Evolutionary conservation across 306 rosid genomes (phyloP).

Genomic region (Hippophae tibetana): DNA sequence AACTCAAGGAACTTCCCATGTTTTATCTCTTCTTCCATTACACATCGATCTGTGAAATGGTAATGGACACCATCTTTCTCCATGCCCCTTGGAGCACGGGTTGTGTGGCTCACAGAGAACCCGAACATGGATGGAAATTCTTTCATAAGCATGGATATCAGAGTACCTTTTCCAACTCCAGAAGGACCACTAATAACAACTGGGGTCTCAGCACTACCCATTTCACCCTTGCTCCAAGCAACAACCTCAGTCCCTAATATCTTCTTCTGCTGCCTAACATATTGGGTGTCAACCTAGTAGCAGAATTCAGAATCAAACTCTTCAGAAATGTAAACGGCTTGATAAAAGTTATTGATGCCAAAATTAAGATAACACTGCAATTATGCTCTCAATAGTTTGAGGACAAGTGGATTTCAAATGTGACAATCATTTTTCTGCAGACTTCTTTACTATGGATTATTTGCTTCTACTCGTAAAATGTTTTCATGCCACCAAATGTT

Average conservation of each 20-base stretch:
- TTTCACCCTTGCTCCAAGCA: slow-evolving; percentile 93
- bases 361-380: background rate
- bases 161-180: slow-evolving; percentile 97
- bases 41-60: slow-evolving; percentile 70
- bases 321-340: background rate
- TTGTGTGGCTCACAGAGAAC: slow-evolving; percentile 97
- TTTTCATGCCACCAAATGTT: no score
- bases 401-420: no score
- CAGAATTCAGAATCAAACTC: slow-evolving; percentile 9
- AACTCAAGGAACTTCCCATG: slow-evolving; percentile 89
- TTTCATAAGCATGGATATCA: slow-evolving; percentile 89
- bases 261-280: slow-evolving; percentile 66
- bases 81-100: slow-evolving; percentile 69
- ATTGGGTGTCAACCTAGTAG: slow-evolving; percentile 62
- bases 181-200: slow-evolving; percentile 92
- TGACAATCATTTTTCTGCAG: no score
- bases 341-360: background rate
- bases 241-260: slow-evolving; percentile 61
- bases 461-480: no score
- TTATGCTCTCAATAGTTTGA: no score
- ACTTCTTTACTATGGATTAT: no score
- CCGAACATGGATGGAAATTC: slow-evolving; percentile 90
- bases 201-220: slow-evolving; percentile 68
- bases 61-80: slow-evolving; percentile 93
- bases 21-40: slow-evolving; percentile 72